Conservation (phyloP, 2,329 filamentous ascomycete genomes). For the Exophiala alcalophila region DNA sequence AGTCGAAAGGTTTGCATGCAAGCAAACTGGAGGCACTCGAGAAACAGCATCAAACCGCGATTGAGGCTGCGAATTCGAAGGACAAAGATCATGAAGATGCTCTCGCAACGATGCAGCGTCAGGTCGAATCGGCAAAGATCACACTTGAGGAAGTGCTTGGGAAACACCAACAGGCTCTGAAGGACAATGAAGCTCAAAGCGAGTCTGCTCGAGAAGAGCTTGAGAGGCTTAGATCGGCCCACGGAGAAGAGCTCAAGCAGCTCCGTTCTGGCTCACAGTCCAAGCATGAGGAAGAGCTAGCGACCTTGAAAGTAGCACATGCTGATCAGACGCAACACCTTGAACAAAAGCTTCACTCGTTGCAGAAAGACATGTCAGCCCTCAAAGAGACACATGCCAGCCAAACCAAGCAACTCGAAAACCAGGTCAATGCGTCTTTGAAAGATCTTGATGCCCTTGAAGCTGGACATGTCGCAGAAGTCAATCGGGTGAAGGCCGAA, state of each 20-base stretch:
- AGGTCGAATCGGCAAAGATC: slow-evolving; percentile 14
- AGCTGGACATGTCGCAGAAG: slow-evolving; percentile 20
- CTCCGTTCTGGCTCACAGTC: slow-evolving; percentile 8
- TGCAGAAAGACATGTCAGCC: slow-evolving; percentile 33
- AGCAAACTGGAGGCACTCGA: slow-evolving; percentile 17
- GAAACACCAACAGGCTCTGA: slow-evolving; percentile 11
- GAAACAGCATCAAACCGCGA: slow-evolving; percentile 16
- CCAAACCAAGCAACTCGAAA: slow-evolving; percentile 23
- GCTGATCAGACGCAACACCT: slow-evolving; percentile 36
- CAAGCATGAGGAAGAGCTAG: slow-evolving; percentile 13
- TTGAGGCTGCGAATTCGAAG: slow-evolving; percentile 2
- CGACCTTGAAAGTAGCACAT: slow-evolving; percentile 31
- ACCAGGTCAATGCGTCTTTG: slow-evolving; percentile 23
- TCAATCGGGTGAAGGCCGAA: slow-evolving; percentile 20
- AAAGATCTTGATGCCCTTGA: slow-evolving; percentile 21
- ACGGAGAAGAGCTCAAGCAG: slow-evolving; percentile 15
- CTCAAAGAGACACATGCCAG: slow-evolving; percentile 21
- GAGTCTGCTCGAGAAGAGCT: slow-evolving; percentile 15
- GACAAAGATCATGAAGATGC: slow-evolving; percentile 5
- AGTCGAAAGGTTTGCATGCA: slow-evolving; percentile 8
- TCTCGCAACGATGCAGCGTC: slow-evolving; percentile 11
- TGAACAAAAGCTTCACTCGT: slow-evolving; percentile 36
- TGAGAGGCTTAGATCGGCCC: slow-evolving; percentile 13
- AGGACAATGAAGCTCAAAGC: slow-evolving; percentile 5
- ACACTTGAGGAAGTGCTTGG: slow-evolving; percentile 8